phyloP scores from a whole-genome alignment of 78 protist genomes.

The Capsaspora owczarzaki region DNA sequence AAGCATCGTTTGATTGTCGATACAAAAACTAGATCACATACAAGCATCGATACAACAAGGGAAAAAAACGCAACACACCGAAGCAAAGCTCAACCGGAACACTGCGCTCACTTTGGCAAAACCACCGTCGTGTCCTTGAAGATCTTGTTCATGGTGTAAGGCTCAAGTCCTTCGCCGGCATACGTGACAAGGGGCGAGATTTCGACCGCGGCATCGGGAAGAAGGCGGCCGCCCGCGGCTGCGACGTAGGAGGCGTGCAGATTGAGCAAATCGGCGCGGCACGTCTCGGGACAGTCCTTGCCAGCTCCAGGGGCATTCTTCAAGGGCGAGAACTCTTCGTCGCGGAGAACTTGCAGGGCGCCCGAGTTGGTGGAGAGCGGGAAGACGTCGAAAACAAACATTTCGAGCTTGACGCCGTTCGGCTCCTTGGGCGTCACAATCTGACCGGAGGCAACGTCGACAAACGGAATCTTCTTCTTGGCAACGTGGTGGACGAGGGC shows the following conservation, averaged over 20 bases:
- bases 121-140: neutral
- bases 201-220: conserved; percentile 23
- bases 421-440: neutral
- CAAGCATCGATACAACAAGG: neutral
- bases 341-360: conserved; percentile 39
- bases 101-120: neutral
- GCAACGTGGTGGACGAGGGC: conserved; percentile 70
- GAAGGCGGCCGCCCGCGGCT: conserved; percentile 42
- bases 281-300: conserved; percentile 52
- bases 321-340: conserved; percentile 70
- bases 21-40: too few species aligned
- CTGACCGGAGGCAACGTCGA: conserved; percentile 11
- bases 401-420: conserved; percentile 73
- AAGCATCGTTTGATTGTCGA: too few species aligned
- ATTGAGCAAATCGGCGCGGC: conserved; percentile 35
- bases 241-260: conserved; percentile 34
- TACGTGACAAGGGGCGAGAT: conserved; percentile 57
- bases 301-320: conserved; percentile 57
- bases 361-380: conserved; percentile 28
- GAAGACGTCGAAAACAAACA: conserved; percentile 88
- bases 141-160: neutral
- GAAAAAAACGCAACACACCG: neutral
- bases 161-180: conserved; percentile 62
- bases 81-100: neutral
- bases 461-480: conserved; percentile 68